These are phyloP conservation scores for Neofusicoccum cordaticola DNA, from an alignment of 2,329 filamentous ascomycete genomes.

Conservation along the genomic window DNA sequence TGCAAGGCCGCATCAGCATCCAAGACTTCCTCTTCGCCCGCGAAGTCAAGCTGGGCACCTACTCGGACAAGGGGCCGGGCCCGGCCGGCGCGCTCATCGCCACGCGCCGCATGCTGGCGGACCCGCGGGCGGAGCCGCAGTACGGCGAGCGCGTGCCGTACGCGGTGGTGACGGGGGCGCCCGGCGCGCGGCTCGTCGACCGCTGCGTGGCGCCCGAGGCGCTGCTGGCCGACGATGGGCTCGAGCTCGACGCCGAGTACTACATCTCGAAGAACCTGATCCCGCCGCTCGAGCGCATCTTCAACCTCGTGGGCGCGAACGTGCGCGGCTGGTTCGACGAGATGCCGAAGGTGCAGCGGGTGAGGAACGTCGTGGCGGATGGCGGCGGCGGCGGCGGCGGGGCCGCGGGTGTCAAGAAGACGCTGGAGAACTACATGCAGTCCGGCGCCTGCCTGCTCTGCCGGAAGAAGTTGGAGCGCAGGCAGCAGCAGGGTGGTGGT, in stretches of 20 bases:
- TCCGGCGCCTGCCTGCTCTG: slow-evolving; percentile 78
- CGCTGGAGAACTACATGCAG: slow-evolving; percentile 91
- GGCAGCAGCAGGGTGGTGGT: slow-evolving; percentile 21
- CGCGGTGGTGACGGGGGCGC: slow-evolving; percentile 84
- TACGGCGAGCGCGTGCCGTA: slow-evolving; percentile 95
- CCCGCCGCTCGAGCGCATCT: slow-evolving; percentile 90
- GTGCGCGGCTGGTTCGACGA: slow-evolving; percentile 91
- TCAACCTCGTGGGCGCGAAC: slow-evolving; percentile 92
- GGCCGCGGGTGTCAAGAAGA: slow-evolving; percentile 55
- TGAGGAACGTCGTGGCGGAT: slow-evolving; percentile 55
- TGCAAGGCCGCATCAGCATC: slow-evolving; percentile 81
- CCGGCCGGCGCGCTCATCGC: slow-evolving; percentile 89
- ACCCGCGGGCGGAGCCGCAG: slow-evolving; percentile 83
- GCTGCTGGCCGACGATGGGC: slow-evolving; percentile 71
- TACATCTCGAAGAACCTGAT: slow-evolving; percentile 97
- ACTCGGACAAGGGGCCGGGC: slow-evolving; percentile 74
- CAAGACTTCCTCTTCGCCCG: slow-evolving; percentile 95
- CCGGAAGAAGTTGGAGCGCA: slow-evolving; percentile 53
- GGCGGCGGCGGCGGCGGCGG: slow-evolving; percentile 12
- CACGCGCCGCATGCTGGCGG: slow-evolving; percentile 78
- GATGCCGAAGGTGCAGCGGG: slow-evolving; percentile 85
- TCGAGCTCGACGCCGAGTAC: slow-evolving; percentile 87
- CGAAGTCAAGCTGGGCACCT: slow-evolving; percentile 87
- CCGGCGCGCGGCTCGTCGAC: slow-evolving; percentile 80
- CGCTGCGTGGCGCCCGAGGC: slow-evolving; percentile 86